phyloP scores from a whole-genome alignment of 2,329 filamentous ascomycete species.

The Sclerotinia sclerotiorum region DNA sequence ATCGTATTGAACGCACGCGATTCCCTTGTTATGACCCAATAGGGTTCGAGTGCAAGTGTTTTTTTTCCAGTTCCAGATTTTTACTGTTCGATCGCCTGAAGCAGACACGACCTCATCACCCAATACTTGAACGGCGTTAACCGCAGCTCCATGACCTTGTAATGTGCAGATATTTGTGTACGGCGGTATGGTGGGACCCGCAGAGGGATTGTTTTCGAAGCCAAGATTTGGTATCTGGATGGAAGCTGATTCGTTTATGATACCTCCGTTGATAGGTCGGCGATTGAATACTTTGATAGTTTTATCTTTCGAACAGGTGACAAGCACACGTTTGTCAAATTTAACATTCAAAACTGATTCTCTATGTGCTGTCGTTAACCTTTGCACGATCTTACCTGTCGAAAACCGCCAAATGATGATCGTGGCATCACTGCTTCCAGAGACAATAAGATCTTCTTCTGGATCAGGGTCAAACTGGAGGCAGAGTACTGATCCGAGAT shows the following conservation, averaged over 20 bases:
- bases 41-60: constrained; percentile 76
- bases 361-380: constrained; percentile 72
- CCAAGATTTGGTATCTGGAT: constrained; percentile 55
- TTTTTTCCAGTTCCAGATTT: constrained; percentile 88
- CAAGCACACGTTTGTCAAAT: constrained; percentile 86
- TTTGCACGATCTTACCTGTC: constrained; percentile 78
- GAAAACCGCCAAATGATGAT: constrained; percentile 94
- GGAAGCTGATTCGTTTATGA: constrained; percentile 53
- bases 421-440: constrained; percentile 87
- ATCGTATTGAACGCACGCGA: constrained; percentile 97
- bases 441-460: constrained; percentile 88
- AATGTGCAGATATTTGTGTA: constrained; percentile 78
- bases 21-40: constrained; percentile 87
- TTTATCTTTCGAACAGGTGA: constrained; percentile 97
- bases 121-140: constrained; percentile 92
- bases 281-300: constrained; percentile 97
- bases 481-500: constrained; percentile 85
- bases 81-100: constrained; percentile 89
- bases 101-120: constrained; percentile 88
- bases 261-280: constrained; percentile 61
- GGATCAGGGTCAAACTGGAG: constrained; percentile 90
- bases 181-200: constrained; percentile 57
- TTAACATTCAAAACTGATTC: constrained; percentile 93
- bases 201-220: constrained; percentile 47
- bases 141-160: constrained; percentile 83